Conservation (phyloP, 2,329 filamentous ascomycete genomes). For the Fusarium clavum region DNA sequence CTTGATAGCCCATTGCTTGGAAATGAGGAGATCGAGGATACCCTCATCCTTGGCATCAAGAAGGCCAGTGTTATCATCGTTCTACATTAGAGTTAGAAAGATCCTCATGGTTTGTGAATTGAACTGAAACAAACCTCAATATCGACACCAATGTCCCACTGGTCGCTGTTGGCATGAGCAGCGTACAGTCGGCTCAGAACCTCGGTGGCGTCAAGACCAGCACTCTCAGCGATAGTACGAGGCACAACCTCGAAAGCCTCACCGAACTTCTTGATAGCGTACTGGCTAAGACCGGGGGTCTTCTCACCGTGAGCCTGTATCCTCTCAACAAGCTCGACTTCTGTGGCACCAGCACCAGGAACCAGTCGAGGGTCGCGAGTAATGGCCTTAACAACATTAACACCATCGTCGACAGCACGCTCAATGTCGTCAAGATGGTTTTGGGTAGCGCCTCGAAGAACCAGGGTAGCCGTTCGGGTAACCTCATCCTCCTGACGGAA, state of each 20-base stretch:
- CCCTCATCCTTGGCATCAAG: conserved; percentile 88
- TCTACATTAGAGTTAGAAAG: conserved; percentile 57
- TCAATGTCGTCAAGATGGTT: conserved; percentile 98
- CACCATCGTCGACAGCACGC: conserved; percentile 95
- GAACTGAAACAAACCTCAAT: conserved; percentile 72
- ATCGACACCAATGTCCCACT: conserved; percentile 93
- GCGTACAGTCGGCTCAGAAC: conserved; percentile 92
- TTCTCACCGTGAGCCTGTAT: conserved; percentile 92
- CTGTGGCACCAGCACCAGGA: conserved; percentile 92
- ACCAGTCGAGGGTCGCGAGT: conserved; percentile 92
- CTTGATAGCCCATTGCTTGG: conserved; percentile 97
- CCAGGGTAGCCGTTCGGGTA: conserved; percentile 92
- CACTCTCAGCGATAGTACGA: conserved; percentile 92
- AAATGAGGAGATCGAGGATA: conserved; percentile 90
- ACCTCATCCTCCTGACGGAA: conserved; percentile 96
- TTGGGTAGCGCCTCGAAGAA: conserved; percentile 94
- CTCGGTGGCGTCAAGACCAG: conserved; percentile 96
- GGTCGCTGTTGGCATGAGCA: conserved; percentile 87
- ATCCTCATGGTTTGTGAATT: neutral
- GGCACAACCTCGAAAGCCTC: conserved; percentile 98
- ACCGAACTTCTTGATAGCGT: conserved; percentile 96
- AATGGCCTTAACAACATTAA: conserved; percentile 98
- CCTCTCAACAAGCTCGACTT: conserved; percentile 92
- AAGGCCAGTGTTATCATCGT: conserved; percentile 81
- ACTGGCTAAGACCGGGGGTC: conserved; percentile 91